Percentiles rank a stretch among this genome's conserved stretches.
Evolutionary conservation across 164 flowering plant species (phyloP).

Genomic region (Litsea cubeba): DNA sequence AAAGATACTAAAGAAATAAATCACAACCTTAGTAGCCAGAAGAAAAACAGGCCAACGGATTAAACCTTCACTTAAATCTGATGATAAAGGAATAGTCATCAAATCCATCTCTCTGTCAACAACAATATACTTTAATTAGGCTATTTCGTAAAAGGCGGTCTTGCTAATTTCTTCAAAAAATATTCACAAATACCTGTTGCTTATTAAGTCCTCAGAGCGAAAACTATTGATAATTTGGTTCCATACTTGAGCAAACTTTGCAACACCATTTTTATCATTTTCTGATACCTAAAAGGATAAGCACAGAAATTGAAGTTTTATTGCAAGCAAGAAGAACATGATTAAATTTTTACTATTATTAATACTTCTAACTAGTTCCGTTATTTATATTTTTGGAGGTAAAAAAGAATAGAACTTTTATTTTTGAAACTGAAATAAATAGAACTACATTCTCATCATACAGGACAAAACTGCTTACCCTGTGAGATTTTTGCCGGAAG

Average conservation of each 20-base stretch:
- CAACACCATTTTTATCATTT: conserved; percentile 34
- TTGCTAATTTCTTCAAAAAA: neutral
- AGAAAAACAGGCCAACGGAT: conserved; percentile 90
- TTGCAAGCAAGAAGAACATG: conserved; percentile 5
- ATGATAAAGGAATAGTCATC: conserved; percentile 70
- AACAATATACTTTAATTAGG: neutral
- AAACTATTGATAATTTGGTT: conserved; percentile 72
- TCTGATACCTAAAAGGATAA: conserved; percentile 35
- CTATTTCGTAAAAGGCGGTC: neutral
- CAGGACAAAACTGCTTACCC: conserved; percentile 29
- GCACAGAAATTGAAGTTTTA: neutral
- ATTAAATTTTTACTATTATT: neutral
- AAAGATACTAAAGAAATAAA: neutral
- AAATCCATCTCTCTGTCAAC: conserved; percentile 76
- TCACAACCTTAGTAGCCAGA: conserved; percentile 62
- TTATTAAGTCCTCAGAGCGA: conserved; percentile 85
- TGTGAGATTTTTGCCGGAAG: conserved; percentile 24
- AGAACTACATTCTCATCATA: neutral
- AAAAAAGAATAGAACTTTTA: too few relatives aligned
- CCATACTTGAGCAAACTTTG: conserved; percentile 79
- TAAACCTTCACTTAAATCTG: conserved; percentile 45
- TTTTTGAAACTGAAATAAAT: too few relatives aligned
- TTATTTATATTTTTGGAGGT: too few relatives aligned
- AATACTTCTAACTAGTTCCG: too few relatives aligned
- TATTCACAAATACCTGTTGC: conserved; percentile 55